Conservation (phyloP, 805 yeast genomes). For the Blastobotrys parvus region DNA sequence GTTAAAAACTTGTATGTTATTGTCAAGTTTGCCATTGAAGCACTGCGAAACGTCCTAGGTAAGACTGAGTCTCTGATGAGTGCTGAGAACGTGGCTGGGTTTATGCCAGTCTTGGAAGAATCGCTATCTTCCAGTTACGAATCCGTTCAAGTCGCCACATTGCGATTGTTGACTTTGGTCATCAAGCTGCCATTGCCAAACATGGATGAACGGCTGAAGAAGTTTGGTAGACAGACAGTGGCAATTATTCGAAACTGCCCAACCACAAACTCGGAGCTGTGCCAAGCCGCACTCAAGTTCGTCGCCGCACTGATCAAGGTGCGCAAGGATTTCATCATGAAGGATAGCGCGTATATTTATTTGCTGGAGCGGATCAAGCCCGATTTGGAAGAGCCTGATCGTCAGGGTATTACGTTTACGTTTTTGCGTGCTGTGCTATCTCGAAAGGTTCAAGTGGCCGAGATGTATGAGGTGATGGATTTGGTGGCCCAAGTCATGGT, state of each 20-base stretch:
- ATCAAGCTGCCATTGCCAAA: slow-evolving; percentile 56
- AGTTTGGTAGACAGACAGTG: slow-evolving; percentile 25
- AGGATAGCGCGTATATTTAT: slow-evolving; percentile 65
- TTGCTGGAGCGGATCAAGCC: slow-evolving; percentile 67
- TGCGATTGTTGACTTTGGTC: slow-evolving; percentile 52
- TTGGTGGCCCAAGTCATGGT: slow-evolving; percentile 76
- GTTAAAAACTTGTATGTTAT: slow-evolving; percentile 51
- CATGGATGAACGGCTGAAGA: slow-evolving; percentile 27
- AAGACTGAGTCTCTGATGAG: slow-evolving; percentile 54
- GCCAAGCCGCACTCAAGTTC: slow-evolving; percentile 71
- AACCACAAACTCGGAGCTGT: slow-evolving; percentile 64
- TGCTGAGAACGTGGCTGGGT: slow-evolving; percentile 55
- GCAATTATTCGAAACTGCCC: slow-evolving; percentile 68
- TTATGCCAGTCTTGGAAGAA: slow-evolving; percentile 61
- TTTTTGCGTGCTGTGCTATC: slow-evolving; percentile 72
- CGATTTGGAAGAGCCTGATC: slow-evolving; percentile 81
- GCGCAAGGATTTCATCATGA: slow-evolving; percentile 54
- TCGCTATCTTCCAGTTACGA: slow-evolving; percentile 64
- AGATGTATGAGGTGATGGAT: slow-evolving; percentile 83
- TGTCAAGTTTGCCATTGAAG: slow-evolving; percentile 69
- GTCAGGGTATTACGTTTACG: slow-evolving; percentile 81
- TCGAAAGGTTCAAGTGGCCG: slow-evolving; percentile 70
- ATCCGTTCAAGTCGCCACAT: slow-evolving; percentile 59
- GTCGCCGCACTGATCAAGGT: slow-evolving; percentile 66
- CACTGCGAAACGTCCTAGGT: slow-evolving; percentile 61